These are phyloP conservation scores for Pascua guehoae DNA, from an alignment of 1,284 basidiomycete genomes.

Conservation along the genomic window DNA sequence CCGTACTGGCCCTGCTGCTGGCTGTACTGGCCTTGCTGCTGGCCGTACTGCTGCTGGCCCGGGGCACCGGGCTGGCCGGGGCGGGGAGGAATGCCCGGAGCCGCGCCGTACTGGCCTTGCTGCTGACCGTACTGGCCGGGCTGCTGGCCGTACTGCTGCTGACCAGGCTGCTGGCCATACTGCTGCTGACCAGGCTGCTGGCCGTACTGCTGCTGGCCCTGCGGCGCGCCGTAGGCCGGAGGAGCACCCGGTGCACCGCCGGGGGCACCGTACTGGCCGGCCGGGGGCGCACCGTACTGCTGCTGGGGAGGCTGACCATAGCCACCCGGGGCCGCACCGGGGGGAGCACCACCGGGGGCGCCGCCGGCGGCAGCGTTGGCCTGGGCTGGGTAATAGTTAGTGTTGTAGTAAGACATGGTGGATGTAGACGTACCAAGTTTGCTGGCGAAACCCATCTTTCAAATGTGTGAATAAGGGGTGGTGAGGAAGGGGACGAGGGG, in stretches of 20 bases:
- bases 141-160: constrained; percentile 27
- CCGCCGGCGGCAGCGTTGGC: too few species aligned
- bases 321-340: too few species aligned
- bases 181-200: constrained; percentile 24
- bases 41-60: constrained; percentile 8
- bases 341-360: too few species aligned
- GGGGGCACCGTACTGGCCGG: constrained; percentile 1
- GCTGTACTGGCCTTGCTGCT: constrained; percentile 13
- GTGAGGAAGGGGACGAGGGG: too few species aligned
- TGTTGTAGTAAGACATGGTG: too few species aligned
- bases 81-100: too few species aligned
- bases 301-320: constrained; percentile 2
- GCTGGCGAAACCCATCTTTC: too few species aligned
- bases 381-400: too few species aligned
- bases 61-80: constrained; percentile 23
- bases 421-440: too few species aligned
- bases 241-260: neutral
- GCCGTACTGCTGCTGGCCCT: constrained; percentile 18
- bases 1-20: constrained; percentile 13
- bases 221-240: constrained; percentile 14
- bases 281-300: neutral
- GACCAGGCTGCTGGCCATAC: constrained; percentile 35
- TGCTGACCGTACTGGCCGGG: constrained; percentile 26
- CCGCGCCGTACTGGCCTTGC: constrained; percentile 15
- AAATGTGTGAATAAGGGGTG: too few species aligned